Conservation (phyloP, 192 early-diverging fungal genomes). For the Spizellomyces punctatus region DNA sequence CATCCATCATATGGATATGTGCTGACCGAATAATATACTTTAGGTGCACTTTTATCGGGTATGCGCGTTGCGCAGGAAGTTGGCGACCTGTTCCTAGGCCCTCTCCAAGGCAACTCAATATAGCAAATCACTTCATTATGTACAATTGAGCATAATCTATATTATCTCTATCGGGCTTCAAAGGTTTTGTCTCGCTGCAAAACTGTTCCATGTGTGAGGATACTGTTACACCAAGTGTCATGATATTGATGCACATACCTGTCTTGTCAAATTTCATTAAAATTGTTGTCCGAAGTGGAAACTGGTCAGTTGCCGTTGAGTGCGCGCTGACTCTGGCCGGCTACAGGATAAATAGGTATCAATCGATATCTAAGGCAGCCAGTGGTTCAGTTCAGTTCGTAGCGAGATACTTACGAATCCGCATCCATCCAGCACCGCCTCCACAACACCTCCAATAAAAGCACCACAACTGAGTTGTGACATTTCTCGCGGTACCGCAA, state of each 20-base stretch:
- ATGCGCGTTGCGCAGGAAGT: constrained; percentile 16
- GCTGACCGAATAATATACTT: no score
- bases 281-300: constrained; percentile 89
- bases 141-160: no score
- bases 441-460: constrained; percentile 94
- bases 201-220: background rate
- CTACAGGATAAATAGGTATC: constrained; percentile 41
- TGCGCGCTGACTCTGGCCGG: constrained; percentile 90
- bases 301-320: constrained; percentile 82
- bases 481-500: constrained; percentile 93
- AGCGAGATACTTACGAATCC: constrained; percentile 75
- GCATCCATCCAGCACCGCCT: constrained; percentile 87
- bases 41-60: constrained; percentile 22
- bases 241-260: constrained; percentile 19
- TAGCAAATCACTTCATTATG: no score
- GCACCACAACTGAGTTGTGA: constrained; percentile 91
- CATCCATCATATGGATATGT: no score
- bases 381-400: background rate
- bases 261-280: constrained; percentile 90
- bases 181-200: background rate
- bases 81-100: constrained; percentile 14
- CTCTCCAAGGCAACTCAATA: background rate
- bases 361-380: background rate
- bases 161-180: constrained; percentile 1
- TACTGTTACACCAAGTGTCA: background rate